These are phyloP conservation scores for Cutaneotrichosporon cutaneum DNA, from an alignment of 1,284 basidiomycete species.

Conservation along the genomic window DNA sequence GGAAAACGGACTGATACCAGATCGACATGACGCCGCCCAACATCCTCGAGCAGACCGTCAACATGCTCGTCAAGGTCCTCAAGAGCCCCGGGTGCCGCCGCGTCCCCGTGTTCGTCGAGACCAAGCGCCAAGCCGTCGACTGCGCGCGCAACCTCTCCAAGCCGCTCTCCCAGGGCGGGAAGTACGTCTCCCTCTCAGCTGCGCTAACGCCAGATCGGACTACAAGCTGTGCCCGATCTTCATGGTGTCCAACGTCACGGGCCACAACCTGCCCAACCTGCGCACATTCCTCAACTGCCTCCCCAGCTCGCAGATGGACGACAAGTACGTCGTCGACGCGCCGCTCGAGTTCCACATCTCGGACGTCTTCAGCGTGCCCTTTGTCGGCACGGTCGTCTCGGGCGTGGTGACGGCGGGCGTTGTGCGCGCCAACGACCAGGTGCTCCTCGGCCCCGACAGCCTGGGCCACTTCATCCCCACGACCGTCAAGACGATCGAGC, in stretches of 20 bases:
- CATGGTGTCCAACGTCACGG: slow-evolving; percentile 91
- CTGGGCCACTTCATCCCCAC: slow-evolving; percentile 85
- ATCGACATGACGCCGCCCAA: slow-evolving; percentile 97
- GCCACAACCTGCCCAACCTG: slow-evolving; percentile 72
- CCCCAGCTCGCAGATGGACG: slow-evolving; percentile 74
- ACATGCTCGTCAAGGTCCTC: slow-evolving; percentile 89
- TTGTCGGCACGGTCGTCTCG: slow-evolving; percentile 92
- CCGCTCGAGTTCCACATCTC: slow-evolving; percentile 72
- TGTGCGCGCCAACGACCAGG: slow-evolving; percentile 74
- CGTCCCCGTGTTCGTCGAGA: slow-evolving; percentile 55
- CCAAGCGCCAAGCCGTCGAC: slow-evolving; percentile 69
- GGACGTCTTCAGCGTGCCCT: slow-evolving; percentile 73
- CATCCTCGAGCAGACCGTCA: slow-evolving; percentile 82
- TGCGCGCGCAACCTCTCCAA: slow-evolving; percentile 61
- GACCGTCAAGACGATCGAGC: slow-evolving; percentile 85
- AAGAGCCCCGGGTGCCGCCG: slow-evolving; percentile 88
- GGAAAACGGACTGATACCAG: slow-evolving; percentile 53
- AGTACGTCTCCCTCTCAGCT: slow-evolving; percentile 52
- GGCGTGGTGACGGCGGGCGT: slow-evolving; percentile 79
- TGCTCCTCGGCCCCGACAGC: slow-evolving; percentile 87
- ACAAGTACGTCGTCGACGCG: slow-evolving; percentile 77
- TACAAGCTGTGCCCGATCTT: slow-evolving; percentile 85
- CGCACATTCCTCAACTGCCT: slow-evolving; percentile 82
- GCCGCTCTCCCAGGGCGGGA: slow-evolving; percentile 62
- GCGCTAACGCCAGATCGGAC: slow-evolving; percentile 3